phyloP scores from a whole-genome alignment of 2,329 filamentous ascomycete species.

The Pseudogymnoascus verrucosus region DNA sequence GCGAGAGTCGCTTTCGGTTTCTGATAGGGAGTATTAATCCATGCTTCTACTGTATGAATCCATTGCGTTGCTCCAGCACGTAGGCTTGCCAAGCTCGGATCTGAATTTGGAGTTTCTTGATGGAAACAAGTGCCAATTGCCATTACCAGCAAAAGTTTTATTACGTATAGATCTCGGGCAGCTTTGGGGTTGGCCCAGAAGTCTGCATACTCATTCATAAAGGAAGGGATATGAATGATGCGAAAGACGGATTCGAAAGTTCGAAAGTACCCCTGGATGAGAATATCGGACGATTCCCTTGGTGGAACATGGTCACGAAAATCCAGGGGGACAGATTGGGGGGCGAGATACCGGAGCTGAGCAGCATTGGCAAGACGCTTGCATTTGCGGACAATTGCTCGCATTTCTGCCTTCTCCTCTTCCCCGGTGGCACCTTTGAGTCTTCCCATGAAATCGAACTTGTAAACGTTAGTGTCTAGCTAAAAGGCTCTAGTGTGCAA shows the following conservation, averaged over 20 bases:
- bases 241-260: conserved; percentile 35
- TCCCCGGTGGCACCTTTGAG: not conserved
- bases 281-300: not conserved
- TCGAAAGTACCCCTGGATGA: conserved; percentile 29
- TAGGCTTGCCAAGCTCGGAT: conserved; percentile 20
- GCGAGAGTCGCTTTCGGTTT: conserved; percentile 41
- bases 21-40: conserved; percentile 38
- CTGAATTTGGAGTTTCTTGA: conserved; percentile 2
- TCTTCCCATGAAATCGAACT: not conserved
- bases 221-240: conserved; percentile 36
- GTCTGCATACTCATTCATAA: conserved; percentile 32
- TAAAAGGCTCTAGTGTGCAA: not conserved
- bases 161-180: not conserved
- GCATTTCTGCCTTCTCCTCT: not conserved
- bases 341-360: not conserved
- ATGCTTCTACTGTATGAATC: conserved; percentile 45
- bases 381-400: not conserved
- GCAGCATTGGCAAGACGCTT: not conserved
- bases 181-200: conserved; percentile 29
- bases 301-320: conserved; percentile 3
- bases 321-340: not conserved
- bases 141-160: conserved; percentile 8
- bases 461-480: not conserved
- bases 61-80: conserved; percentile 39
- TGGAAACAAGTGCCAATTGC: conserved; percentile 8